Percentiles rank a stretch among this genome's conserved stretches.
Evolutionary conservation across 352 stramenopile species (phyloP).

Genomic region (Globisporangium cystogenes): DNA sequence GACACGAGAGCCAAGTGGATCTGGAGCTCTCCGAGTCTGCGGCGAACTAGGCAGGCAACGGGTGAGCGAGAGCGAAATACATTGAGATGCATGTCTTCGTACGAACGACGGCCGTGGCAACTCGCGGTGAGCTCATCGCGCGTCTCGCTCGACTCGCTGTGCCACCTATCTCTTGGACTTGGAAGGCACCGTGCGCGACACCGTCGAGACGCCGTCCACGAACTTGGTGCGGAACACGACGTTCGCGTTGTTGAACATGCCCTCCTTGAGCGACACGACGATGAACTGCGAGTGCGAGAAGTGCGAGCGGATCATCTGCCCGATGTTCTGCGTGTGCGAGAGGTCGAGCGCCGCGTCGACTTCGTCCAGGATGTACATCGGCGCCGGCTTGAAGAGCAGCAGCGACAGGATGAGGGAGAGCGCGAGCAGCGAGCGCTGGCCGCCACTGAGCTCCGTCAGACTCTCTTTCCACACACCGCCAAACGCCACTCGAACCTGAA

Average conservation of each 20-base stretch:
- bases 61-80: not conserved
- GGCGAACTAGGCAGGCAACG: not conserved
- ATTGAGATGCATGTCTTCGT: conserved; percentile 5
- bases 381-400: conserved; percentile 98
- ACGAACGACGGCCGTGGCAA: not conserved
- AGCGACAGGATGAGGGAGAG: conserved; percentile 98
- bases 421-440: conserved; percentile 98
- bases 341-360: conserved; percentile 99
- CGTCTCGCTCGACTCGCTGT: not conserved
- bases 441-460: conserved; percentile 98
- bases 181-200: conserved; percentile 89
- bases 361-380: conserved; percentile 99
- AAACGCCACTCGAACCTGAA: conserved; percentile 99
- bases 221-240: conserved; percentile 99
- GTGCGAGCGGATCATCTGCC: conserved; percentile 99
- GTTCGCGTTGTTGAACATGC: conserved; percentile 99
- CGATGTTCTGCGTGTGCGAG: conserved; percentile 99
- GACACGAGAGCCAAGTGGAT: conserved; percentile 7
- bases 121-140: not conserved
- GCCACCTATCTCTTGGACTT: conserved; percentile 46
- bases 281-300: conserved; percentile 99
- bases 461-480: conserved; percentile 99
- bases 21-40: conserved; percentile 1
- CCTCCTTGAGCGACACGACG: conserved; percentile 99
- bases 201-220: conserved; percentile 99